Base-by-base conservation (phyloP, 345 rosid species). In the Noccaea caerulescens region DNA sequence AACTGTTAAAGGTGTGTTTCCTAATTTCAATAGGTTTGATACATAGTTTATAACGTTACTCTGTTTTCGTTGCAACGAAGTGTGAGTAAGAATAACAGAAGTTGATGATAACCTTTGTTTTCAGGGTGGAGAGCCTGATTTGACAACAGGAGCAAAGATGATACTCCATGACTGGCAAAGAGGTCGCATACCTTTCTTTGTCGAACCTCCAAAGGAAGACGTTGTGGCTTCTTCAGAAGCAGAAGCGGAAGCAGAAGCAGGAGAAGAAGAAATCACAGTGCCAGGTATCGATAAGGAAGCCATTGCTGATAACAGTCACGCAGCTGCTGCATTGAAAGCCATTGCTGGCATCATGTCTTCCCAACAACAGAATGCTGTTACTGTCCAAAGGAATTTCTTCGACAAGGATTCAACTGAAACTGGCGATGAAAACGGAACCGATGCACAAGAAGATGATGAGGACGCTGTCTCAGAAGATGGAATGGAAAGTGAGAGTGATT, bases 161-260 rank as follows among this genome's bases (percentile, higher is more conserved):
- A 70, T 93, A 47, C 97, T 93, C 43, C 98, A 93, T 53, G 98
- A 93, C 78, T 88, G 98, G 98, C 98, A 93, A 79, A 85, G 98
- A 68, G 98, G 98, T 25, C 85, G 51, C 60, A 88, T 93, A 67
- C 97, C 98, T 20, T 90, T 90, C 83, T 93, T 90, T 39, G 92
- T 93, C 12, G 83, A 93, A 10, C 98, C 98, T 33, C 97, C 92
- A 1, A 75, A 44, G 75, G 67, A 34, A 55, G 88, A 89, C 1
- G 72, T 57, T 0, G 69, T 62, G 30, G 51, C 71, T 25, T 52
- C 70, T 1, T 80, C 81, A 25, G 78, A 80, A 1, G 82, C 81
- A 41, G 66, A 84, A 60, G 81, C 81, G 20, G 78, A 80, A 1
- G 82, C 81, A 44, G 66, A 84, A 60, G 84, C 83, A 44, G 76